phyloP scores from a whole-genome alignment of 2,329 filamentous ascomycete genomes.

The Lasiodiplodia citricola region DNA sequence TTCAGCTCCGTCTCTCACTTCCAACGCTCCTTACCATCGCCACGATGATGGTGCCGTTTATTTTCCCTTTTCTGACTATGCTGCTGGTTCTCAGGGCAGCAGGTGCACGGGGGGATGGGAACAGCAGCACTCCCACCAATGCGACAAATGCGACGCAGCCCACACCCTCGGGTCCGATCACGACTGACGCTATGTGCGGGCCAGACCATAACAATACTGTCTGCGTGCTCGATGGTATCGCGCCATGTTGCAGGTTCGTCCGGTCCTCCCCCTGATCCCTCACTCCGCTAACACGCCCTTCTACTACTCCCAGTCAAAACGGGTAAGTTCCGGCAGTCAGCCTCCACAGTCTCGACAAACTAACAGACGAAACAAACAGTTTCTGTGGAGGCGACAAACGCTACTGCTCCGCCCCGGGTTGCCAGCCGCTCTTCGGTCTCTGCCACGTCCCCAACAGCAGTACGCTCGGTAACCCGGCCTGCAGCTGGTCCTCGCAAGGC shows the following conservation, averaged over 20 bases:
- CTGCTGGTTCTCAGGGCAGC: background rate
- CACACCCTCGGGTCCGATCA: background rate
- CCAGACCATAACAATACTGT: background rate
- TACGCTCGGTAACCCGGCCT: slow-evolving; percentile 18
- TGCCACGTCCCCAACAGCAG: slow-evolving; percentile 13
- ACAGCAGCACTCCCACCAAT: background rate
- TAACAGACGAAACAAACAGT: background rate
- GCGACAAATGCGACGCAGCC: background rate
- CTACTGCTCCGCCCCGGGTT: slow-evolving; percentile 10
- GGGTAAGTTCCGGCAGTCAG: background rate
- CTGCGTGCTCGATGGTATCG: slow-evolving; percentile 21
- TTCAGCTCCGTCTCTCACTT: background rate
- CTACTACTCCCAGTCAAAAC: background rate
- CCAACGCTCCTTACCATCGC: too few species aligned
- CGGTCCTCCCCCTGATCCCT: background rate
- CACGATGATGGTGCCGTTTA: background rate
- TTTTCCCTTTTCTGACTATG: background rate
- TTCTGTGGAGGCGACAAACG: slow-evolving; percentile 22
- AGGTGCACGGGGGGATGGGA: background rate
- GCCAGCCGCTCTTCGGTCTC: slow-evolving; percentile 17
- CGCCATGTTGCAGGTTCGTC: slow-evolving; percentile 17
- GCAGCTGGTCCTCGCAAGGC: slow-evolving; percentile 16
- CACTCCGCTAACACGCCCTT: background rate
- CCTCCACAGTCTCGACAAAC: background rate
- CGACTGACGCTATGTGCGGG: background rate